Evolutionary conservation across 2,329 filamentous ascomycete genomes (phyloP), one percentile per base, ranked within the genome.

Genomic region (Fusarium newnesense): DNA sequence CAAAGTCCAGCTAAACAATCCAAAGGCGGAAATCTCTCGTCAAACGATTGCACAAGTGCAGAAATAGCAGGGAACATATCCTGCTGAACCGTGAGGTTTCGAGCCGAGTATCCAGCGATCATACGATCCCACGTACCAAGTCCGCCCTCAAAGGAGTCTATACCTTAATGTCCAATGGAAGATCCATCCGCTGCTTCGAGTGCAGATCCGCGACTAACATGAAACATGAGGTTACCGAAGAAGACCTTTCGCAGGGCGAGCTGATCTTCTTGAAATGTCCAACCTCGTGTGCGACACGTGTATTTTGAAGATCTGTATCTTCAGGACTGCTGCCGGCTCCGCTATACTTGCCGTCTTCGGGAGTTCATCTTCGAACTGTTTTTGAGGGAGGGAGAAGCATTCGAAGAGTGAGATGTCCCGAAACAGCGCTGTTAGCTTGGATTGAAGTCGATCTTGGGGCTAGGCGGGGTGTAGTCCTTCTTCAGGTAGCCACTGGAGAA

Each of bases 131-230:
- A 58, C 0, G 24, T 30, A 9, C n/a, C 5, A 0, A 58, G n/a
- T 4, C 19, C n/a, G 3, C 3, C 12, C 13, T 58, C 5, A 2
- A 58, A 9, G 19, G 40, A 37, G 16, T 2, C 18, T 30, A 46
- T 58, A 1, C 2, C 5, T 1, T 58, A 12, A 10, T 37, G 24
- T 1, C 2, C 16, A 7, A 47, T 5, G 2, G 1, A 4, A 2
- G 54, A 5, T 4, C 40, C 3, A 7, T 47, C 54, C 1, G 54
- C 54, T 37, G 42, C 40, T 46, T 58, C 40, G 3, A 58, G 13
- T 1, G 34, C 0, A 0, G 32, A 36, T 0, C 7, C 56, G 0
- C 9, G 24, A n/a, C 32, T 59, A 2, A 37, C 42, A 4, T 58
- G 56, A 2, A 58, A 58, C 10, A 37, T 39, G 1, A 58, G 1